Evolutionary conservation across 306 rosid genomes (phyloP).

Genomic region (Rubus parviflorus): DNA sequence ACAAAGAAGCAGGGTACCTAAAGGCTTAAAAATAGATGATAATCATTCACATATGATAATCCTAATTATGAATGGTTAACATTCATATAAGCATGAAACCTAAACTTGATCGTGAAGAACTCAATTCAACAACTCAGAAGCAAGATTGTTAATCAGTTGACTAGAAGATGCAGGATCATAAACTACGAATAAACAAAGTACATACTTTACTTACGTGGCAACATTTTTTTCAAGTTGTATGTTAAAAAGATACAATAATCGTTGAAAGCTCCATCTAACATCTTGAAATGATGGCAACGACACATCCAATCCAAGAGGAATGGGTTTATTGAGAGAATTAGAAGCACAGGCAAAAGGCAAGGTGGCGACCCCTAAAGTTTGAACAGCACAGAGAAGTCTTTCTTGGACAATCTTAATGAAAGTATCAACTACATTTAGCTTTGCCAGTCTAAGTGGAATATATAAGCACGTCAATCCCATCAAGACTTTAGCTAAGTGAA

Average conservation of each 20-base stretch:
- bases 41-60: neutral
- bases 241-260: conserved; percentile 75
- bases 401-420: conserved; percentile 41
- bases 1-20: neutral
- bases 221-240: conserved; percentile 87
- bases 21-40: neutral
- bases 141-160: conserved; percentile 12
- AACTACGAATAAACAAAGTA: neutral
- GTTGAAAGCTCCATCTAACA: conserved; percentile 68
- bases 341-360: conserved; percentile 82
- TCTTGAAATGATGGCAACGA: conserved; percentile 72
- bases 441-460: conserved; percentile 49
- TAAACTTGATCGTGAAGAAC: conserved; percentile 13
- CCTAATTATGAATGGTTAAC: neutral
- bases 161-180: neutral
- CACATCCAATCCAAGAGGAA: conserved; percentile 72
- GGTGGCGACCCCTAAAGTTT: conserved; percentile 45
- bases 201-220: conserved; percentile 75
- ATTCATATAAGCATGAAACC: neutral
- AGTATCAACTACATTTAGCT: conserved; percentile 30
- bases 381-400: conserved; percentile 45
- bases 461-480: conserved; percentile 43
- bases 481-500: conserved; percentile 37
- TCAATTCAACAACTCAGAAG: conserved; percentile 1
- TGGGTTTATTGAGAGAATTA: conserved; percentile 72